Evolutionary conservation across 768 basidiomycete species (phyloP).

Genomic region (Pisolithus marmoratus): DNA sequence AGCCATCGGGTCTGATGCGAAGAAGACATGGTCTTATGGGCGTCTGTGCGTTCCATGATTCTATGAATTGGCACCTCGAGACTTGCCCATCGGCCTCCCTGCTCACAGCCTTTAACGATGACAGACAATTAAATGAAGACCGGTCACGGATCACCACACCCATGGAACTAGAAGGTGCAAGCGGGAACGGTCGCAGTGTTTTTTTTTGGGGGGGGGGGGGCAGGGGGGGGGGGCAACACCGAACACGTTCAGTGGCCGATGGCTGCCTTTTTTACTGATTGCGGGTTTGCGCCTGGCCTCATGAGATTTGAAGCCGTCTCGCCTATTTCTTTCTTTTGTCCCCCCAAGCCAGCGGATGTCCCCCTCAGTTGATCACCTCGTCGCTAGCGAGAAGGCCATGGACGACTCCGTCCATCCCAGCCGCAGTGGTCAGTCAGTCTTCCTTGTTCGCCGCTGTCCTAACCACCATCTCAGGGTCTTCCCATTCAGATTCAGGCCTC

Average conservation of each 20-base stretch:
- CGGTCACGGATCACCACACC: background rate
- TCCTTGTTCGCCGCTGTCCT: background rate
- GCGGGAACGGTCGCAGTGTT: background rate
- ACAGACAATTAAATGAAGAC: background rate
- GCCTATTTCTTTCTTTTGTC: conserved; percentile 5
- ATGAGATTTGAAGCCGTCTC: conserved; percentile 2
- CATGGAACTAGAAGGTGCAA: background rate
- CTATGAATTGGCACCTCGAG: background rate
- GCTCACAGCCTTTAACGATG: background rate
- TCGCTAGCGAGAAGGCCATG: conserved; percentile 2
- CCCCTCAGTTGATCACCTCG: conserved; percentile 14
- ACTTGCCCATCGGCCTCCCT: background rate
- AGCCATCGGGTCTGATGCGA: conserved; percentile 6
- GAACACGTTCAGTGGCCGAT: conserved; percentile 3
- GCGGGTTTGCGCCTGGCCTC: background rate
- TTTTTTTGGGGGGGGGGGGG: too few species aligned
- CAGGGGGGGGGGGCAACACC: background rate
- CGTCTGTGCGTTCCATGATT: background rate
- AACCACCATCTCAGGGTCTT: conserved; percentile 10
- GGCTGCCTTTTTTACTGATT: background rate
- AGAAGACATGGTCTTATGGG: background rate
- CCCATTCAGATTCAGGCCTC: conserved; percentile 25
- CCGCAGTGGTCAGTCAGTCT: background rate
- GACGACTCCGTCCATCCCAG: conserved; percentile 3
- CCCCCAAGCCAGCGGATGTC: conserved; percentile 13